A percentile compares a stretch with the other conserved stretches of the same genome.
Conservation (phyloP, 2,329 filamentous ascomycete genomes). For the Teratosphaeria viscida region DNA sequence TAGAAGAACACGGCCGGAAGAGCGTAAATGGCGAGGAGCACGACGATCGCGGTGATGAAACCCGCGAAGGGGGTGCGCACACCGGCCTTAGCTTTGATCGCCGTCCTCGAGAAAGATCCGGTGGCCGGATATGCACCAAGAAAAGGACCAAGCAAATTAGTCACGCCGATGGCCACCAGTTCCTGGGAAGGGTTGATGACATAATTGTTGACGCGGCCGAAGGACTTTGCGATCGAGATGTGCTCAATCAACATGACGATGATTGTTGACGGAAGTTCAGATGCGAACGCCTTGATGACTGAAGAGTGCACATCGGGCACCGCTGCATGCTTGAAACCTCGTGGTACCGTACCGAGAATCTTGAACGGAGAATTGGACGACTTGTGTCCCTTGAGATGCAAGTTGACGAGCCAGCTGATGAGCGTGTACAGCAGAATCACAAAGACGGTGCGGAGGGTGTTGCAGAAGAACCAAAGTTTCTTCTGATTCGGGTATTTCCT, state of each 20-base stretch:
- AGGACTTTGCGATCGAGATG: conserved; percentile 94
- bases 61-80: conserved; percentile 86
- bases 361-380: conserved; percentile 49
- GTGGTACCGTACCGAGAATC: conserved; percentile 66
- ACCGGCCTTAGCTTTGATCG: conserved; percentile 94
- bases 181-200: conserved; percentile 92
- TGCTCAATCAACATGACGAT: conserved; percentile 96
- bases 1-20: conserved; percentile 86
- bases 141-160: conserved; percentile 83
- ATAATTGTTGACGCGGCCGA: conserved; percentile 93
- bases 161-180: conserved; percentile 84
- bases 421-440: conserved; percentile 87
- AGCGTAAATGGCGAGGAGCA: conserved; percentile 82
- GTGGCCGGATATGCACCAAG: conserved; percentile 86
- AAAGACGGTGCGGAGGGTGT: conserved; percentile 80
- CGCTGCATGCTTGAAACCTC: conserved; percentile 72
- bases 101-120: conserved; percentile 90
- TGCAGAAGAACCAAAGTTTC: conserved; percentile 80
- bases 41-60: conserved; percentile 74
- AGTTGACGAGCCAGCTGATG: conserved; percentile 78
- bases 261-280: conserved; percentile 70
- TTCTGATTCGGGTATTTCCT: conserved; percentile 58
- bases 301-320: conserved; percentile 57
- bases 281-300: conserved; percentile 58
- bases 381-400: conserved; percentile 37